Evolutionary conservation across 83 land plant genomes (phyloP), one percentile per base, ranked within the genome.

Genomic region (Picea mariana): DNA sequence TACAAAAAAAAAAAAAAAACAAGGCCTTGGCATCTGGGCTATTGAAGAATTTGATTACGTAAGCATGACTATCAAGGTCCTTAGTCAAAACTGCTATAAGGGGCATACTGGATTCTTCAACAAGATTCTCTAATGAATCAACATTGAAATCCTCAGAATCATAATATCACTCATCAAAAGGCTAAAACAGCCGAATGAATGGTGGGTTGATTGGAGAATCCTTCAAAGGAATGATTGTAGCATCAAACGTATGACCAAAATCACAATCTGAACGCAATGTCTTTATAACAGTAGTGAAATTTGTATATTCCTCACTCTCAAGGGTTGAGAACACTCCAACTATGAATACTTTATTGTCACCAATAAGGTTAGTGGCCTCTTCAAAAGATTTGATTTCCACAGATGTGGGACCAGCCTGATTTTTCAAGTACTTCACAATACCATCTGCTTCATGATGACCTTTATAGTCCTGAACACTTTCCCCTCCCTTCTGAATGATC

Each of bases 361-460:
- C 91, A 81, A 93, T 88, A 78, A 89, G 64, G 20, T 60, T 81
- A 42, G 63, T 84, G 34, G 89, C 89, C 85, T 93, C 87, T 59
- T 88, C 90, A 5, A 82, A 71, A 3, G 94, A 85, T 75, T 89
- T 90, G 2, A 96, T 89, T 73, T 90, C 94, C 75, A 82, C 77
- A 49, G 99, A 94, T 65, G 96, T 87, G 59, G 97, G 97, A 77
- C 94, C 99, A 78, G 83, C 90, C 85, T 94, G 92, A 64, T 90
- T 90, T 90, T 93, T 94, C 78, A 96, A 77, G 80, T 93, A 90
- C 2, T 83, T 77, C 23, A 96, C 96, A 80, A 96, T 94, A 4
- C 97, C 99, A 59, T 90, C 93, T 16, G 96, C 92, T 15, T 96
- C 97, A 13, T 94, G 88, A 6, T 97, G 97, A 9, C 99, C 99